phyloP scores from a whole-genome alignment of 441 rosid species.

The Jatropha podagrica region DNA sequence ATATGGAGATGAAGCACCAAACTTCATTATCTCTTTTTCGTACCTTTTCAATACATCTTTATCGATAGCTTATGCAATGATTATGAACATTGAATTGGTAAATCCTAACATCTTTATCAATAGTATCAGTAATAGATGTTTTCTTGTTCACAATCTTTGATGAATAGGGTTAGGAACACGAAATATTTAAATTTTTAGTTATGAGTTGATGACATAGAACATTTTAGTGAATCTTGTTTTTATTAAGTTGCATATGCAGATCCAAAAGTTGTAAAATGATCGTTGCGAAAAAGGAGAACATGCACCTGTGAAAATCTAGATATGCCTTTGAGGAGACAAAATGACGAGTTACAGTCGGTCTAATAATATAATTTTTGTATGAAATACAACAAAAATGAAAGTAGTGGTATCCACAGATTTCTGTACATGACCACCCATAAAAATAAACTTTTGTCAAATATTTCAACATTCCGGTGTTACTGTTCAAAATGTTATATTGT shows the following conservation, averaged over 20 bases:
- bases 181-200: too few relatives aligned
- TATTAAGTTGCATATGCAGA: background rate
- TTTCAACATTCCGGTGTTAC: too few relatives aligned
- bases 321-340: constrained; percentile 51
- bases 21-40: constrained; percentile 55
- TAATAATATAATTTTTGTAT: too few relatives aligned
- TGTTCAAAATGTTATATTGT: too few relatives aligned
- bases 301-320: constrained; percentile 64
- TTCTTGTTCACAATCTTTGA: too few relatives aligned
- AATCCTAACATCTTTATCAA: constrained; percentile 29
- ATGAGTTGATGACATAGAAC: too few relatives aligned
- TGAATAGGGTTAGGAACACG: too few relatives aligned
- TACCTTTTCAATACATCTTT: constrained; percentile 51
- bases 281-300: background rate
- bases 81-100: constrained; percentile 43
- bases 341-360: constrained; percentile 25
- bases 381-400: too few relatives aligned
- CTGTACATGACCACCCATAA: too few relatives aligned
- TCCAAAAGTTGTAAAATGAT: background rate
- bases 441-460: too few relatives aligned
- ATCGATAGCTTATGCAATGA: constrained; percentile 59
- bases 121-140: too few relatives aligned
- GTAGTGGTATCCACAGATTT: too few relatives aligned
- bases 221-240: background rate
- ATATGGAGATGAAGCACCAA: constrained; percentile 52